Conservation (phyloP, 352 stramenopile genomes). For the Blastocystis sp. region DNA sequence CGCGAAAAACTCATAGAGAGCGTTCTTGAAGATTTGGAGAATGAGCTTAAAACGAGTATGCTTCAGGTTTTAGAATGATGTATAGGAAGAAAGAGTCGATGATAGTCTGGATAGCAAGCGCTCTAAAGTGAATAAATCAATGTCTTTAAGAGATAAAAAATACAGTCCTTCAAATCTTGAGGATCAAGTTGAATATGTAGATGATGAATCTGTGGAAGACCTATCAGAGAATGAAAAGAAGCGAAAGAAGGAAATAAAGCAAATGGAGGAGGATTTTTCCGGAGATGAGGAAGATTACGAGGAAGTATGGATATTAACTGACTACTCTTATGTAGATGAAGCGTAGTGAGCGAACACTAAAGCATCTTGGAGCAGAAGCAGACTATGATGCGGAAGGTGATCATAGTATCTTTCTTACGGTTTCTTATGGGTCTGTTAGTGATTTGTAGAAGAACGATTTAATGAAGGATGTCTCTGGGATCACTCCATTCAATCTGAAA, state of each 20-base stretch:
- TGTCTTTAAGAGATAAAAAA: too few species aligned
- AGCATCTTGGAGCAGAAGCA: constrained; percentile 19
- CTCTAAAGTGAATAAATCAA: background rate
- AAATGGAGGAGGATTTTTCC: constrained; percentile 2
- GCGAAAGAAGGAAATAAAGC: background rate
- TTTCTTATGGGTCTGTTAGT: background rate
- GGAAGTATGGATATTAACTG: background rate
- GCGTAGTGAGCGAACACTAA: background rate
- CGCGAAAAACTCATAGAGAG: too few species aligned
- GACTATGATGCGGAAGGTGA: background rate
- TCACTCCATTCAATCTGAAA: constrained; percentile 66
- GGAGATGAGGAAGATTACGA: constrained; percentile 19
- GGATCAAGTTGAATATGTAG: too few species aligned
- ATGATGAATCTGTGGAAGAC: background rate
- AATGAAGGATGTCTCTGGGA: constrained; percentile 23
- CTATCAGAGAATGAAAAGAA: background rate
- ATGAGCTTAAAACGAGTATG: constrained; percentile 13
- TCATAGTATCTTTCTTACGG: background rate
- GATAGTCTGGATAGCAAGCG: background rate
- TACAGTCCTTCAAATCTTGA: too few species aligned
- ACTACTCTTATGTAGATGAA: background rate
- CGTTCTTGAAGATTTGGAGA: background rate
- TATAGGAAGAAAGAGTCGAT: background rate
- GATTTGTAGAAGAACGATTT: constrained; percentile 48
- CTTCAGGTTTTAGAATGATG: background rate